Percentiles rank a stretch among this genome's conserved stretches.
Evolutionary conservation across 2,329 filamentous ascomycete genomes (phyloP).

Genomic region (Calycina herbarum): DNA sequence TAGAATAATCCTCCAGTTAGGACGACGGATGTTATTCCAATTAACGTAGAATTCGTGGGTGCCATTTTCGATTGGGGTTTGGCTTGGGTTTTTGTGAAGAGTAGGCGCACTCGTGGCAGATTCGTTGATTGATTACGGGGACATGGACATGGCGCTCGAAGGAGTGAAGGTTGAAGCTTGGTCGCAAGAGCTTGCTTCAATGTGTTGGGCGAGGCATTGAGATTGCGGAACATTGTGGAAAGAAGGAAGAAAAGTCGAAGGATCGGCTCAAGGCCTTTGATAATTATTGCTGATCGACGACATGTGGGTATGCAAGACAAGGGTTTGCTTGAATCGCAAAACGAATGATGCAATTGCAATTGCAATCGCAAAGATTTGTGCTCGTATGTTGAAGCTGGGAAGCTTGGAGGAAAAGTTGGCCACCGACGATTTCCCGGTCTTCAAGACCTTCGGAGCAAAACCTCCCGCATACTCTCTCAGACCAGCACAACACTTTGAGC

Average conservation of each 20-base stretch:
- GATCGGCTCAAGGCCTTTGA: neutral
- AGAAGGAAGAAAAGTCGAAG: neutral
- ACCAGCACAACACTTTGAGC: neutral
- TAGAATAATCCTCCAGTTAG: constrained; percentile 32
- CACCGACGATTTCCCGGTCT: neutral
- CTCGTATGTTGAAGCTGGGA: neutral
- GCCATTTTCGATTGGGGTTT: constrained; percentile 29
- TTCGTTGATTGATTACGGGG: neutral
- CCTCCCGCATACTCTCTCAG: neutral
- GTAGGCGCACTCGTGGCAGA: neutral
- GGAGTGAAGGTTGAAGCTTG: constrained; percentile 4
- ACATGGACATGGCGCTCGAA: neutral
- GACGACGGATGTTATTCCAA: constrained; percentile 31
- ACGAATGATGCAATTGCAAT: constrained; percentile 1
- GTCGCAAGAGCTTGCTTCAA: neutral
- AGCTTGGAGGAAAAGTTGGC: neutral
- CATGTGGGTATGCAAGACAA: neutral
- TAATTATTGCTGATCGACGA: neutral
- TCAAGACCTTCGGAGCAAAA: neutral
- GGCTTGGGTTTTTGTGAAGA: constrained; percentile 4
- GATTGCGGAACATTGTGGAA: neutral
- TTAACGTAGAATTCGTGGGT: constrained; percentile 19
- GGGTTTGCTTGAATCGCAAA: neutral
- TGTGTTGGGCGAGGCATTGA: neutral
- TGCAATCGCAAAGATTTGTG: neutral